Percentiles rank a stretch among this genome's conserved stretches.
Conservation (phyloP, 2,329 filamentous ascomycete genomes). For the Biscogniauxia marginata region DNA sequence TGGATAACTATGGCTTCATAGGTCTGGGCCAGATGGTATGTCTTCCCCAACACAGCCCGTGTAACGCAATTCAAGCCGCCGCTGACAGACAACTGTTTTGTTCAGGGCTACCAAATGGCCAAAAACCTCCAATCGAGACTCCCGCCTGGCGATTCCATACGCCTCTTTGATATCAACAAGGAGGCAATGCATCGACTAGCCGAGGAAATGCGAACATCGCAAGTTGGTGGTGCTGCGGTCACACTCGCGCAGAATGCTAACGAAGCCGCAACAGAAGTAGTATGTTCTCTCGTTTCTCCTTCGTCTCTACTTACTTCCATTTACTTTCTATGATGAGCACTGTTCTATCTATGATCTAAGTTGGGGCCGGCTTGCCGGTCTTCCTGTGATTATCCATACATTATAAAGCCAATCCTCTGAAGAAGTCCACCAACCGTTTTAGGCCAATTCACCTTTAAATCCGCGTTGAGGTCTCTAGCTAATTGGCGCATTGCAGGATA, state of each 20-base stretch:
- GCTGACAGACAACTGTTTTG: slow-evolving; percentile 4
- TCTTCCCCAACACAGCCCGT: slow-evolving; percentile 2
- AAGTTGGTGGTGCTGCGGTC: slow-evolving; percentile 45
- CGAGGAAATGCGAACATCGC: slow-evolving; percentile 44
- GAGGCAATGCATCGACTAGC: slow-evolving; percentile 46
- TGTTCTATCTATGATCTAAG: slow-evolving; percentile 68
- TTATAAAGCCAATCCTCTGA: slow-evolving; percentile 78
- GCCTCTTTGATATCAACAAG: slow-evolving; percentile 57
- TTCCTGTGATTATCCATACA: slow-evolving; percentile 60
- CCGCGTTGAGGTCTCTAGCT: slow-evolving; percentile 6
- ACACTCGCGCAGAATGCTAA: slow-evolving; percentile 44
- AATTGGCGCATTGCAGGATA: slow-evolving; percentile 59
- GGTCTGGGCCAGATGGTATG: slow-evolving; percentile 61
- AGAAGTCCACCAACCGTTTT: slow-evolving; percentile 21
- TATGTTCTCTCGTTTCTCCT: slow-evolving; percentile 36
- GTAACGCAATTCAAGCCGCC: not conserved
- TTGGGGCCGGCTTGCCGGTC: slow-evolving; percentile 58
- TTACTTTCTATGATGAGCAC: slow-evolving; percentile 35
- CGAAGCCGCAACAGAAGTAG: slow-evolving; percentile 52
- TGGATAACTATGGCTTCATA: slow-evolving; percentile 58
- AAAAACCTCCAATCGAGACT: slow-evolving; percentile 60
- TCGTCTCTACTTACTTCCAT: not conserved
- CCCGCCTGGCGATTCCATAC: slow-evolving; percentile 47
- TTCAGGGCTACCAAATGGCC: slow-evolving; percentile 61
- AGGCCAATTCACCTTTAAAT: no score